Percentiles rank a stretch among this genome's conserved stretches.
phyloP scores from a whole-genome alignment of 2,329 filamentous ascomycete genomes.

The Penicillium sp. region DNA sequence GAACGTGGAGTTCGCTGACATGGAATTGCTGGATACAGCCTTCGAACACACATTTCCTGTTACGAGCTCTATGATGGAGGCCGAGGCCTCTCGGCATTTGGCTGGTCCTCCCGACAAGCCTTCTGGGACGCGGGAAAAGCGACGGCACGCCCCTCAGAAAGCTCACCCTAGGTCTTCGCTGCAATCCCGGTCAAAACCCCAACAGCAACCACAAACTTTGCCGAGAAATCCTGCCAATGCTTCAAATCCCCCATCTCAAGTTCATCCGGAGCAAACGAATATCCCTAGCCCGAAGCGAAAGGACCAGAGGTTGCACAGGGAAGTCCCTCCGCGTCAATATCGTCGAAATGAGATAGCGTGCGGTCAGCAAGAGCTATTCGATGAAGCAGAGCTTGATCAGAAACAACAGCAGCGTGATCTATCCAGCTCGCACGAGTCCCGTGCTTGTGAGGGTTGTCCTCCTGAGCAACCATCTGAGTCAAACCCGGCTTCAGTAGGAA shows the following conservation, averaged over 20 bases:
- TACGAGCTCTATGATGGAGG: background rate
- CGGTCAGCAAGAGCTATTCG: background rate
- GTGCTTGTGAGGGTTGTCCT: background rate
- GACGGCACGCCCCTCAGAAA: background rate
- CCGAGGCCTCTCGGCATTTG: background rate
- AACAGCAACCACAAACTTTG: background rate
- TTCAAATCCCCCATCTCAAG: background rate
- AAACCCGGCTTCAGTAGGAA: conserved; percentile 36
- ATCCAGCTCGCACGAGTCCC: background rate
- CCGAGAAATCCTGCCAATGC: no score
- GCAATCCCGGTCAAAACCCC: background rate
- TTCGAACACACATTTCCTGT: background rate
- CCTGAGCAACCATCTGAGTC: background rate
- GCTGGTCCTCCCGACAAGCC: background rate
- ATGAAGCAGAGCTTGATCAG: background rate
- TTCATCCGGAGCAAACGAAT: background rate
- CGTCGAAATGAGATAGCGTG: background rate
- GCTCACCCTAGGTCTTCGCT: background rate
- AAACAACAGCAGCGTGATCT: background rate
- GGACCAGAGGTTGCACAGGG: background rate
- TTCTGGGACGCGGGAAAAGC: background rate
- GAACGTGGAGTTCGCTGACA: background rate
- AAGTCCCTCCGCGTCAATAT: background rate
- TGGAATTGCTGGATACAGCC: background rate
- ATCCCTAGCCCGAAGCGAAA: background rate